Percentiles rank a stretch among this genome's conserved stretches.
These are phyloP conservation scores for Hydnomerulius pinastri DNA, from an alignment of 768 basidiomycete species.

Conservation along the genomic window DNA sequence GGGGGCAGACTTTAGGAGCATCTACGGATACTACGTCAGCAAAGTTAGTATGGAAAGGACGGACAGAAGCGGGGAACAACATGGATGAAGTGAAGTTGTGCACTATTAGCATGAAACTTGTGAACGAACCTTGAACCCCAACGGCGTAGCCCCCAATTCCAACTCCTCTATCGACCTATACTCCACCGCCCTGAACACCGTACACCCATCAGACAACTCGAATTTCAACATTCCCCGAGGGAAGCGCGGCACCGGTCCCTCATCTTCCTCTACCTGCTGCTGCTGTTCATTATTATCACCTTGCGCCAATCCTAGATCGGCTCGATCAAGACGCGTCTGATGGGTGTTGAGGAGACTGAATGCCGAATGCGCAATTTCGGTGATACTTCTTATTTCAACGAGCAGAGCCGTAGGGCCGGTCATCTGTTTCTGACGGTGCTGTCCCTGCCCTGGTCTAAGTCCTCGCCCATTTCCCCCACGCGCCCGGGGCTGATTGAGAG, in stretches of 20 bases:
- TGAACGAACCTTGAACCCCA: slow-evolving; percentile 78
- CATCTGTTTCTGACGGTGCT: slow-evolving; percentile 19
- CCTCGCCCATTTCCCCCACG: slow-evolving; percentile 2
- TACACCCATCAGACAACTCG: slow-evolving; percentile 76
- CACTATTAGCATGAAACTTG: not conserved
- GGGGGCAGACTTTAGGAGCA: slow-evolving; percentile 67
- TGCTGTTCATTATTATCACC: slow-evolving; percentile 47
- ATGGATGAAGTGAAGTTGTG: slow-evolving; percentile 1
- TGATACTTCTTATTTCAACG: slow-evolving; percentile 76
- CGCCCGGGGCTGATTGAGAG: slow-evolving; percentile 5
- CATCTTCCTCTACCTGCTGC: slow-evolving; percentile 56
- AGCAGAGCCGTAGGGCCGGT: slow-evolving; percentile 53
- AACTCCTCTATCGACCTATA: slow-evolving; percentile 66
- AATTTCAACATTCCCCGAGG: slow-evolving; percentile 78
- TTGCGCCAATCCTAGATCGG: slow-evolving; percentile 43
- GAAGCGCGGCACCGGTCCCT: slow-evolving; percentile 80
- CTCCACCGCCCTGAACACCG: slow-evolving; percentile 73
- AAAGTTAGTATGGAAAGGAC: no score
- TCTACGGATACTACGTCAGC: no score
- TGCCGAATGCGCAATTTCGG: slow-evolving; percentile 84
- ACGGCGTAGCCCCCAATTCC: slow-evolving; percentile 69
- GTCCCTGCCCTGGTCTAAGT: slow-evolving; percentile 2
- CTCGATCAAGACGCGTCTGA: slow-evolving; percentile 61
- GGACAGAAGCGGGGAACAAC: not conserved
- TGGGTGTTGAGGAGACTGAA: slow-evolving; percentile 74